Percentiles rank a stretch among this genome's conserved stretches.
These are phyloP conservation scores for Ziziphus jujuba DNA, from an alignment of 306 rosid genomes.

Conservation along the genomic window DNA sequence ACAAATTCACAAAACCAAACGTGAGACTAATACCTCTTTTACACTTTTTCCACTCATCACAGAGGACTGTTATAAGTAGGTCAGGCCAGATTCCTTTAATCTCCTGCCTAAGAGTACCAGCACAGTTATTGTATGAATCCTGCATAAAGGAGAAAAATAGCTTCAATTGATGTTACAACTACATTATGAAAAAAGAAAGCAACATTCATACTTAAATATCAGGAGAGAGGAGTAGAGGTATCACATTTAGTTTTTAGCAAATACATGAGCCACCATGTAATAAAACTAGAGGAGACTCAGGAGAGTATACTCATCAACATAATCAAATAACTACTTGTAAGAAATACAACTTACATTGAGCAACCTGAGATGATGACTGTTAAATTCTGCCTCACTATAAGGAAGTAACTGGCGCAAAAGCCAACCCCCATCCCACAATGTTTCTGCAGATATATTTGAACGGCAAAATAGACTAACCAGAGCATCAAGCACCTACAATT, in stretches of 20 bases:
- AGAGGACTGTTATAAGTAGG: conserved; percentile 62
- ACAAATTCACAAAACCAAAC: conserved; percentile 15
- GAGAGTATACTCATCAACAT: background rate
- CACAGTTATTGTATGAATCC: conserved; percentile 68
- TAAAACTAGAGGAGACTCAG: background rate
- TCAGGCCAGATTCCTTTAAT: conserved; percentile 81
- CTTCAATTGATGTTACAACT: background rate
- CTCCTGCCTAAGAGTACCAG: conserved; percentile 62
- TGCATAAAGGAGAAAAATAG: conserved; percentile 27
- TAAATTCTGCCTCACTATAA: conserved; percentile 77
- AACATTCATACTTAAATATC: no score
- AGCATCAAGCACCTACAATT: conserved; percentile 76
- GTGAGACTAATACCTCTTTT: conserved; percentile 66
- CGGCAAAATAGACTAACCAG: conserved; percentile 84
- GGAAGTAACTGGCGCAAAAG: conserved; percentile 96
- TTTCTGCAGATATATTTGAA: conserved; percentile 79
- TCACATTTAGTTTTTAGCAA: no score
- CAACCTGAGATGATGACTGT: conserved; percentile 62
- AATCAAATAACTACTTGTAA: conserved; percentile 1
- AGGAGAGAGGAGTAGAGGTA: no score
- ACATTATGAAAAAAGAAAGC: no score
- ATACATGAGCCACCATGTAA: background rate
- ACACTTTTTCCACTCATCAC: conserved; percentile 86
- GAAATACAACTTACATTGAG: conserved; percentile 56
- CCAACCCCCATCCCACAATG: conserved; percentile 98